A percentile compares a stretch with the other conserved stretches of the same genome.
These are phyloP conservation scores for Xanthoceras sorbifolium DNA, from an alignment of 345 rosid genomes.

Conservation along the genomic window DNA sequence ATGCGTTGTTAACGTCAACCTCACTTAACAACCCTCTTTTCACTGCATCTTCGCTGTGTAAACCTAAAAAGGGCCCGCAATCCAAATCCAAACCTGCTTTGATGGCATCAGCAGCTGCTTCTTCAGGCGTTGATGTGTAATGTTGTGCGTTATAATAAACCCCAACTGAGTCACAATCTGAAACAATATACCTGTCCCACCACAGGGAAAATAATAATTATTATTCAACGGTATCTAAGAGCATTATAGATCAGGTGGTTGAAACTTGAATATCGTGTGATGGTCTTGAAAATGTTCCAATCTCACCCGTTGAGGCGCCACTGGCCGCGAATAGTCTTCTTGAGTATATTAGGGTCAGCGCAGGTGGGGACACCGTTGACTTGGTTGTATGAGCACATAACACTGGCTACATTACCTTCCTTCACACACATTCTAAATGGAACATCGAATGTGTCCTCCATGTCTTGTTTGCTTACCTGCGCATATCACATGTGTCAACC, in stretches of 20 bases:
- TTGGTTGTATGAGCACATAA: conserved; percentile 91
- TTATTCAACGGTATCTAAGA: neutral
- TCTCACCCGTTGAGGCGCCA: conserved; percentile 86
- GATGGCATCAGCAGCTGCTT: conserved; percentile 88
- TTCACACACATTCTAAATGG: conserved; percentile 80
- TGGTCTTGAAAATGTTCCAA: neutral
- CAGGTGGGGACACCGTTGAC: conserved; percentile 88
- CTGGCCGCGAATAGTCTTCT: conserved; percentile 53
- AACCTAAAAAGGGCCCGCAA: conserved; percentile 71
- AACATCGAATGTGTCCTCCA: conserved; percentile 74
- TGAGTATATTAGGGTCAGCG: conserved; percentile 71
- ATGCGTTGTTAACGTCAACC: conserved; percentile 60
- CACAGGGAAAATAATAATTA: neutral
- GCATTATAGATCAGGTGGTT: neutral
- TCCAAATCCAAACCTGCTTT: conserved; percentile 94
- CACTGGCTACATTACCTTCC: conserved; percentile 82
- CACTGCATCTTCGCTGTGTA: conserved; percentile 54
- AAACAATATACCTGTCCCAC: conserved; percentile 67
- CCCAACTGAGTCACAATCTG: conserved; percentile 90
- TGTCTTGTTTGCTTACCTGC: conserved; percentile 83
- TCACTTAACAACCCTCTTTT: conserved; percentile 49
- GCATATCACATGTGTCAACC: conserved; percentile 17
- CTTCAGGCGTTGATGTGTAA: conserved; percentile 74
- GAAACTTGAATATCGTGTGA: conserved; percentile 7
- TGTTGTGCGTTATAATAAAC: conserved; percentile 66